Base-by-base conservation (phyloP, 805 yeast species). In the Cyberlindnera bimundalis region DNA sequence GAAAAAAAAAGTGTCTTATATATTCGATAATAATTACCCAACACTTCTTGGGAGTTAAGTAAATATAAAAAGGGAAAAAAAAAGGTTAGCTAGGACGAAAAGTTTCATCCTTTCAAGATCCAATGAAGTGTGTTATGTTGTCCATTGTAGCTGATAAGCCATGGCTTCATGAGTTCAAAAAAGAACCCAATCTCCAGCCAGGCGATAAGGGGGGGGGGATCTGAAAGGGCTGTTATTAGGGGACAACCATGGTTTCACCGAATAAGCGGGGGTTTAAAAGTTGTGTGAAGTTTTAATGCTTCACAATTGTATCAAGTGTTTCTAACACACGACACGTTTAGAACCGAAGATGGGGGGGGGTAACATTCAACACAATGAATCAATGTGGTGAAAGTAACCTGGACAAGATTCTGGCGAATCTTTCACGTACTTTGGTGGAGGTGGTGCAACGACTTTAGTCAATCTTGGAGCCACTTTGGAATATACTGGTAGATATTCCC, bases 371-470 rank as follows among this genome's bases (percentile, higher is more conserved):
- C 39, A 35, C 23, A 29, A 24, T 13, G 39, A 35, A 19, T 29
- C 39, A 14, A 25, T 31, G 31, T 35, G 39, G 18, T 20, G 33
- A 29, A 28, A 35, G 17, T 29, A 13, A 8, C 19, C 16, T 13
- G 26, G 18, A 27, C 18, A 5, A 31, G 30, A 18, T 26, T 18
- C 25, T 27, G 19, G 26, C n/a, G 35, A n/a, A 21, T 18, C 19
- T 15, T 32, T 12, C 13, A 36, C 34, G 24, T 37, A 37, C 12
- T 11, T 13, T 24, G 40, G 40, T 3, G 35, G 39, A 14, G 29
- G 41, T 8, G 39, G 46, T 3, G 42, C 42, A 20, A 37, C 34
- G n/a, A 42, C 27, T 26, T 37, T 38, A 12, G 39, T 30, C 16
- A 37, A 25, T 31, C 25, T 34, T 14, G 42, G 42, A 7, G 42